A percentile compares a stretch with the other conserved stretches of the same genome.
Evolutionary conservation across 345 rosid genomes (phyloP).

Genomic region (Hypericum perforatum): DNA sequence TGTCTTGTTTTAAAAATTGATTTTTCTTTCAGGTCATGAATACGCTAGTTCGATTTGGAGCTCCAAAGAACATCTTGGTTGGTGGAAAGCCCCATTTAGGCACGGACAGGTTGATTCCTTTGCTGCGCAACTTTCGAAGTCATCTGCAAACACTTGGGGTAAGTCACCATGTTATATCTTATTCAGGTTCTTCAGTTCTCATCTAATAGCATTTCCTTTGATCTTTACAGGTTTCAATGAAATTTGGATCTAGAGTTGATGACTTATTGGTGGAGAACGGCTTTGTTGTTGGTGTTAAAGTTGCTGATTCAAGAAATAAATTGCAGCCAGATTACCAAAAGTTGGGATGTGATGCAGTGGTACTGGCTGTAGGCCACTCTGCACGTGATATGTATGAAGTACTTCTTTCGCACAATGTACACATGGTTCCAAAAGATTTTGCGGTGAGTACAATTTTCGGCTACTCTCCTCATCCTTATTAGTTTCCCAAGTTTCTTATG

Average conservation of each 20-base stretch:
- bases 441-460: slow-evolving; percentile 43
- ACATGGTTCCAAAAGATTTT: slow-evolving; percentile 76
- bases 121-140: slow-evolving; percentile 70
- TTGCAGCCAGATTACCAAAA: slow-evolving; percentile 25
- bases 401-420: slow-evolving; percentile 78
- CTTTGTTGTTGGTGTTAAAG: slow-evolving; percentile 58
- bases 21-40: slow-evolving; percentile 58
- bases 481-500: slow-evolving; percentile 6
- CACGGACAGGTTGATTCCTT: slow-evolving; percentile 77
- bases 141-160: slow-evolving; percentile 70
- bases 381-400: slow-evolving; percentile 86
- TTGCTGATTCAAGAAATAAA: slow-evolving; percentile 45
- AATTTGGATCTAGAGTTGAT: slow-evolving; percentile 77
- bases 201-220: slow-evolving; percentile 9
- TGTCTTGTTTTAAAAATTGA: not conserved
- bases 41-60: slow-evolving; percentile 87
- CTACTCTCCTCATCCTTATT: not conserved
- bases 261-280: slow-evolving; percentile 60
- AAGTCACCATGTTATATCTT: slow-evolving; percentile 23
- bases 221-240: slow-evolving; percentile 52
- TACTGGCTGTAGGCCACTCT: slow-evolving; percentile 96
- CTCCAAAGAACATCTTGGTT: slow-evolving; percentile 62
- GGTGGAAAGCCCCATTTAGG: slow-evolving; percentile 98
- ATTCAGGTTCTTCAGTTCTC: not conserved
- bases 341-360: slow-evolving; percentile 56